Base-by-base conservation (phyloP, 1,284 basidiomycete genomes). In the Sporisorium reilianum region DNA sequence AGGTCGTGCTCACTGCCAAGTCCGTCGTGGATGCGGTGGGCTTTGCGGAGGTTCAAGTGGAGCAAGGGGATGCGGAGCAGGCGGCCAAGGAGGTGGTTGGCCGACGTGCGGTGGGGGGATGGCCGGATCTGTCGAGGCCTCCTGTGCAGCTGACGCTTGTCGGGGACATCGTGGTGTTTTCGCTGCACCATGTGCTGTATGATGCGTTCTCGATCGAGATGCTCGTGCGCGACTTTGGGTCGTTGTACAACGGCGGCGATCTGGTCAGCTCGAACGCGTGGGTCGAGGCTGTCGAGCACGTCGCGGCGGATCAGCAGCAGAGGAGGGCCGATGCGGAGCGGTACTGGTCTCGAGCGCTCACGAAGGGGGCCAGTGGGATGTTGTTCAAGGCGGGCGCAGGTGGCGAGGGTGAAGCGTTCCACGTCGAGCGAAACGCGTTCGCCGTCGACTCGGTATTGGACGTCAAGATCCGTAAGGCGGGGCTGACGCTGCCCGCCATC, bases 121-220 rank as follows among this genome's bases (percentile, higher is more conserved):
- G 71, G 71, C 34, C 38, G 11, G 59, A 55, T 30, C 53, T 67
- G 16, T 32, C 52, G 2, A 51, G 9, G 51, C 67, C 73, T 14
- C 68, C 67, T 1, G 57, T 71, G 3, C 49, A 64, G 55, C 58
- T 75, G n/a, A 64, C 64, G 5, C 36, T 71, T 11, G 73, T 74
- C 2, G 59, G 62, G 1, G 64, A 72, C 20, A 51, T 63, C 18
- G 32, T 83, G 4, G 58, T 84, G 20, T 70, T 84, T 23, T 75
- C 73, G 34, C 60, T 84, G 16, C 73, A 79, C 59, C 83, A 84
- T 26, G 65, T 76, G 10, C 72, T 84, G 22, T 84, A 84, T 62
- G 83, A 84, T 44, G 79, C 79, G 8, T 75, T 70, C 51, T 78
- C 79, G 28, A 68, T 84, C 55, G 70, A 72, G 20, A 50, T 81